Percentiles rank a stretch among this genome's conserved stretches.
Conservation (phyloP, 129 eudicot species). For the Arctium lappa region DNA sequence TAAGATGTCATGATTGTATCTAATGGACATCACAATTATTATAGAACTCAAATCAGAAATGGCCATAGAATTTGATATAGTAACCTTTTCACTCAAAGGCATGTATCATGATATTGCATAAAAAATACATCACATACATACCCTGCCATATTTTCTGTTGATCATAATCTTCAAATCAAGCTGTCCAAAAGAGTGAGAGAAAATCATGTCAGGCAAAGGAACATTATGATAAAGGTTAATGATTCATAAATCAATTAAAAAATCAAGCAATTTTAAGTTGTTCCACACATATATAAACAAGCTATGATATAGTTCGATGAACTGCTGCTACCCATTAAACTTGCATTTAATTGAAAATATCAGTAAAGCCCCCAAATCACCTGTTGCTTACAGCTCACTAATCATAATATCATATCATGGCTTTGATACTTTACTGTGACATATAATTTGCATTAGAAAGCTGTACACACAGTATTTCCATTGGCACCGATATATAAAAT, state of each 20-base stretch:
- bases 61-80: background rate
- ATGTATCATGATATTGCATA: background rate
- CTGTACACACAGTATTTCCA: background rate
- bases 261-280: background rate
- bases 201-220: conserved; percentile 5
- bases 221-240: background rate
- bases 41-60: background rate
- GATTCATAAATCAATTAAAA: background rate
- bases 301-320: background rate
- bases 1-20: background rate
- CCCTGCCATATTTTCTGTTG: conserved; percentile 32
- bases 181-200: background rate
- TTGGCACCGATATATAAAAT: background rate
- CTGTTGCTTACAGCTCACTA: too few relatives aligned
- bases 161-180: conserved; percentile 12
- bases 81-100: background rate
- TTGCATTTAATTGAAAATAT: background rate
- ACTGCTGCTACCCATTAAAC: background rate
- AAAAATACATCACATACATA: conserved; percentile 13
- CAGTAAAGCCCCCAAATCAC: background rate
- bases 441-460: background rate
- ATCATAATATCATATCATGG: background rate
- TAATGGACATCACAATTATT: background rate
- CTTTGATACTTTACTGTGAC: background rate
- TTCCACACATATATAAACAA: background rate